phyloP scores from a whole-genome alignment of 805 yeast species.

The Cyberlindnera saturnus region DNA sequence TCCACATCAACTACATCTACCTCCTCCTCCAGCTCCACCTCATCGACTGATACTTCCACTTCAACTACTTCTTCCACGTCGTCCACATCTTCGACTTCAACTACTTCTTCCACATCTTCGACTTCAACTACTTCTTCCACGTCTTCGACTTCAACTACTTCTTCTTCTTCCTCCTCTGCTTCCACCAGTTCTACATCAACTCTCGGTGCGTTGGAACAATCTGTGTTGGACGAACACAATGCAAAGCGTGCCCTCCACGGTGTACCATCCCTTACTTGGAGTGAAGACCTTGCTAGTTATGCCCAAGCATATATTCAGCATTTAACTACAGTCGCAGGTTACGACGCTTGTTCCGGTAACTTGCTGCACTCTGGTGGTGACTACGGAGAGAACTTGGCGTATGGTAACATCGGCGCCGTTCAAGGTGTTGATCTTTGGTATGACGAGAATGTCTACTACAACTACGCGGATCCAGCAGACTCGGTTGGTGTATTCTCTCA shows the following conservation, averaged over 20 bases:
- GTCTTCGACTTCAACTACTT: constrained; percentile 12
- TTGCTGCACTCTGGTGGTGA: constrained; percentile 46
- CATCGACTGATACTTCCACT: not conserved
- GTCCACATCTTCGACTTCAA: constrained; percentile 6
- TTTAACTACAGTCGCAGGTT: constrained; percentile 26
- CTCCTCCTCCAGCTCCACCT: not conserved
- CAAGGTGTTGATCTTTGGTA: constrained; percentile 69
- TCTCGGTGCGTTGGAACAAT: constrained; percentile 28
- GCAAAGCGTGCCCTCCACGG: constrained; percentile 41
- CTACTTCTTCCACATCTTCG: constrained; percentile 9
- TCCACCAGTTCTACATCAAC: constrained; percentile 17
- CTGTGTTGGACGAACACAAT: constrained; percentile 46
- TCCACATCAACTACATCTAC: constrained; percentile 1
- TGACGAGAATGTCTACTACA: constrained; percentile 51
- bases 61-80: constrained; percentile 7
- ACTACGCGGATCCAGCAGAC: constrained; percentile 39
- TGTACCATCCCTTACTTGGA: constrained; percentile 44
- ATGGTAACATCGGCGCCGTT: constrained; percentile 41
- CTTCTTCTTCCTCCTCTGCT: constrained; percentile 12
- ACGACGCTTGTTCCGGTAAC: constrained; percentile 53
- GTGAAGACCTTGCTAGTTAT: constrained; percentile 35
- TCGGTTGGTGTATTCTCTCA: constrained; percentile 39
- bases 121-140: constrained; percentile 10
- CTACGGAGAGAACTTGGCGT: constrained; percentile 76
- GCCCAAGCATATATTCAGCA: constrained; percentile 45